These are phyloP conservation scores for Talaromyces marneffei DNA, from an alignment of 2,329 filamentous ascomycete species.

Conservation along the genomic window DNA sequence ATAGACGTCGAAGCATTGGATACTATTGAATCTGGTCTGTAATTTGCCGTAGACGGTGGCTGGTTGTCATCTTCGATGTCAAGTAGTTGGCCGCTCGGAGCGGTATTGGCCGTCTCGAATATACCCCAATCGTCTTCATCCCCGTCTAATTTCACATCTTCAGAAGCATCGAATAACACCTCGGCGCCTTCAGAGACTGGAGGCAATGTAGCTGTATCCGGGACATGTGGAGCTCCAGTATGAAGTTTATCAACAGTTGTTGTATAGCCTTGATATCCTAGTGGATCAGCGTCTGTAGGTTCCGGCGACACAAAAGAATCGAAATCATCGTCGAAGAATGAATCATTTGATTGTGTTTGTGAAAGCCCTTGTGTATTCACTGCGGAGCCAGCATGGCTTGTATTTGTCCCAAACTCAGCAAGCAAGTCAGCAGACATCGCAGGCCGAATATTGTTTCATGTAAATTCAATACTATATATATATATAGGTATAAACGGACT, in stretches of 20 bases:
- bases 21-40: neutral
- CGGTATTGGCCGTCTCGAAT: conserved; percentile 34
- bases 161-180: conserved; percentile 59
- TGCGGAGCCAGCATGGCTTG: neutral
- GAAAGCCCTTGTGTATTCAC: neutral
- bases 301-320: conserved; percentile 13
- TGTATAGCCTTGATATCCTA: neutral
- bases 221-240: neutral
- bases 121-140: conserved; percentile 46
- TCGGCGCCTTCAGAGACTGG: conserved; percentile 22
- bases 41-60: neutral
- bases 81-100: conserved; percentile 14
- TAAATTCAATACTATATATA: neutral
- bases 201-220: conserved; percentile 3
- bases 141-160: conserved; percentile 27
- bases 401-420: conserved; percentile 42
- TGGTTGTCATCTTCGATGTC: conserved; percentile 1
- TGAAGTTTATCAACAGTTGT: neutral
- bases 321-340: conserved; percentile 13
- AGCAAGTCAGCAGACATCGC: conserved; percentile 51
- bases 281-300: neutral
- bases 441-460: neutral
- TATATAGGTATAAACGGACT: neutral
- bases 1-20: conserved; percentile 22
- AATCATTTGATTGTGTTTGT: neutral